Base-by-base conservation (phyloP, 495 filamentous ascomycete species). In the Neurospora africana region DNA sequence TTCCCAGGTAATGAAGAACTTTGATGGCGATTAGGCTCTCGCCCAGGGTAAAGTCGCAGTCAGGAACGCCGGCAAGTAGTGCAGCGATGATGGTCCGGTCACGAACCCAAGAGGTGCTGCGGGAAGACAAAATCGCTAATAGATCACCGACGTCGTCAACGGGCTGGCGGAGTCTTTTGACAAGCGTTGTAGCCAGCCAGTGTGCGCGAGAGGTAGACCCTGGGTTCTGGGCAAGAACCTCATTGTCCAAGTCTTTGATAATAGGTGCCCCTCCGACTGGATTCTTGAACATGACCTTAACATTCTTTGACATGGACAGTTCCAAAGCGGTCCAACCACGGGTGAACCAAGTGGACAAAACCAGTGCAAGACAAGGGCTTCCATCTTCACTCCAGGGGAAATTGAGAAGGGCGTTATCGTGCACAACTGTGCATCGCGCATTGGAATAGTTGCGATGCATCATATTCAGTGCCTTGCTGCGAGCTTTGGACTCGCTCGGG, bases 221-320 rank as follows among this genome's bases (percentile, higher is more conserved):
- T 10, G 61, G 61, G 36, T 21, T 21, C 11, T 27, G 21, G 4
- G 71, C 71, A 21, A 76, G 70, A 21, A 79, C 43, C 21, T 79
- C 74, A 30, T 74, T 39, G 27, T 81, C 79, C 3, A 82, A 70
- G 71, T 82, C 81, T 36, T 81, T 81, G 30, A 79, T 74, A 5
- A 80, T 11, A 33, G 53, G 40, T 4, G 65, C n/a, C 17, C 37
- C 13, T 17, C 15, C 39, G 30, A 11, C 15, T 3, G 53, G 68
- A 15, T 72, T 74, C 71, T 74, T 77, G 74, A 82, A 83, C 8
- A 83, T 43, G 2, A 83, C 72, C 68, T 82, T 77, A 47, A 82
- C 77, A 4, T 65, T 74, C 17, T 65, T 70, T 5, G 79, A 82
- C 61, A 69, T 74, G 15, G 68, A 69, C 37, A 83, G 69, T 68